A percentile compares a stretch with the other conserved stretches of the same genome.
Conservation (phyloP, 768 basidiomycete species). For the Trichaptum fuscoviolaceum region DNA sequence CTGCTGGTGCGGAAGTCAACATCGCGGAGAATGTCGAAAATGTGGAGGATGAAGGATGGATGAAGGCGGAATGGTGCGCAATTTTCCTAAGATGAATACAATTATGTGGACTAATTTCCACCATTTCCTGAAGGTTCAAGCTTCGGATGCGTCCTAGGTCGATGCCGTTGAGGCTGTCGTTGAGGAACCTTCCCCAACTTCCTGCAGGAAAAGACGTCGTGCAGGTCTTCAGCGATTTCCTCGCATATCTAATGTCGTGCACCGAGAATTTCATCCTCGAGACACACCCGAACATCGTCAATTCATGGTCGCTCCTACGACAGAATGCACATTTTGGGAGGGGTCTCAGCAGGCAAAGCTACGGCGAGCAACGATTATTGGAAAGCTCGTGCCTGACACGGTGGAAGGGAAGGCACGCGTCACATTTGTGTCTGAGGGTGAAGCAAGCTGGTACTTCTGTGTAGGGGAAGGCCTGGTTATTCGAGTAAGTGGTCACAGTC, state of each 20-base stretch:
- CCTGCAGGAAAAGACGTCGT: constrained; percentile 18
- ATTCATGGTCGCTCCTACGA: constrained; percentile 19
- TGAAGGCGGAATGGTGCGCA: constrained; percentile 6
- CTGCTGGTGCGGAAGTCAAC: constrained; percentile 19
- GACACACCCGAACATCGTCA: constrained; percentile 13
- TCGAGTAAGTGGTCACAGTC: too few relatives aligned
- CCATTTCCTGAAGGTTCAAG: constrained; percentile 21
- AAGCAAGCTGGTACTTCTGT: constrained; percentile 4
- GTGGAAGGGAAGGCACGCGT: constrained; percentile 10
- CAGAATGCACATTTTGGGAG: constrained; percentile 23
- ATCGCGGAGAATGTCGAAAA: neutral
- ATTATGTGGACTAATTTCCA: too few relatives aligned
- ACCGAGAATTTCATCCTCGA: constrained; percentile 17
- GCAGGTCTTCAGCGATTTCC: constrained; percentile 20
- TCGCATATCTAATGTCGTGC: constrained; percentile 20
- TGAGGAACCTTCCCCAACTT: constrained; percentile 10
- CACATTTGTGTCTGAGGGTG: constrained; percentile 20
- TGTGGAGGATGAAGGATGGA: constrained; percentile 4
- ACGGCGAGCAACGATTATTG: constrained; percentile 20
- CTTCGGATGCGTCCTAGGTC: constrained; percentile 19
- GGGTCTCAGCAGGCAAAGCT: constrained; percentile 18
- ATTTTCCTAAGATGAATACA: too few relatives aligned
- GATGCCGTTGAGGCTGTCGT: constrained; percentile 18
- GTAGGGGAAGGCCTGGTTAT: too few relatives aligned
- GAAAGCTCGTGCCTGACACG: constrained; percentile 15